Conservation (phyloP, 1,139 yeast genomes). For the Kurtzmaniella quercitrusa region DNA sequence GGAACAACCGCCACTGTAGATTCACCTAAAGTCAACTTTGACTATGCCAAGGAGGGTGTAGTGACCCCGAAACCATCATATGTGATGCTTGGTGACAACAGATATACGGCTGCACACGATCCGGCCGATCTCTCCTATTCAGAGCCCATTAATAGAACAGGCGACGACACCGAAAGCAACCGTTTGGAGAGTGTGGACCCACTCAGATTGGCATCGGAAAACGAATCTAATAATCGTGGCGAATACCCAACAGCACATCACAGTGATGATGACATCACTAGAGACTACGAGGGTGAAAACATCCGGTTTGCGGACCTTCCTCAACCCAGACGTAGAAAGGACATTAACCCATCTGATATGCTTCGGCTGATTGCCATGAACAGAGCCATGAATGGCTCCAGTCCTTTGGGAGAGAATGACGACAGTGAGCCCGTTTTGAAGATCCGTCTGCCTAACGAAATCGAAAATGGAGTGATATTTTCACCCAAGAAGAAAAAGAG, state of each 20-base stretch:
- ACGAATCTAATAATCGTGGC: constrained; percentile 2
- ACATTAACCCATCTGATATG: constrained; percentile 79
- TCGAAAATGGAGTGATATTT: constrained; percentile 29
- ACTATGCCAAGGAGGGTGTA: neutral
- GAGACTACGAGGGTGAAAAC: constrained; percentile 15
- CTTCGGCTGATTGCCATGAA: constrained; percentile 75
- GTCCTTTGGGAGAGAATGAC: constrained; percentile 11
- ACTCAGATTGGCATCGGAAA: constrained; percentile 2
- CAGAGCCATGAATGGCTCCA: constrained; percentile 22
- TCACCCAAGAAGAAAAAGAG: constrained; percentile 6
- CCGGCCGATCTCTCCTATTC: neutral
- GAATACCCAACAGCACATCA: neutral
- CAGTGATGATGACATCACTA: neutral
- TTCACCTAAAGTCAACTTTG: neutral
- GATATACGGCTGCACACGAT: neutral
- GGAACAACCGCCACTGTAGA: neutral
- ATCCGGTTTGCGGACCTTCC: constrained; percentile 40
- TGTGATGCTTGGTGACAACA: neutral
- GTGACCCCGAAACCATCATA: neutral
- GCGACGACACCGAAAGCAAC: neutral
- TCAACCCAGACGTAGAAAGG: constrained; percentile 39
- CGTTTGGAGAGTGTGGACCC: neutral
- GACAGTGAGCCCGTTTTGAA: constrained; percentile 81
- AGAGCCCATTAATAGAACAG: neutral
- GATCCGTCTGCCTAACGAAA: constrained; percentile 74